Conservation (phyloP, 1,284 basidiomycete genomes). For the Ganoderma boninense region DNA sequence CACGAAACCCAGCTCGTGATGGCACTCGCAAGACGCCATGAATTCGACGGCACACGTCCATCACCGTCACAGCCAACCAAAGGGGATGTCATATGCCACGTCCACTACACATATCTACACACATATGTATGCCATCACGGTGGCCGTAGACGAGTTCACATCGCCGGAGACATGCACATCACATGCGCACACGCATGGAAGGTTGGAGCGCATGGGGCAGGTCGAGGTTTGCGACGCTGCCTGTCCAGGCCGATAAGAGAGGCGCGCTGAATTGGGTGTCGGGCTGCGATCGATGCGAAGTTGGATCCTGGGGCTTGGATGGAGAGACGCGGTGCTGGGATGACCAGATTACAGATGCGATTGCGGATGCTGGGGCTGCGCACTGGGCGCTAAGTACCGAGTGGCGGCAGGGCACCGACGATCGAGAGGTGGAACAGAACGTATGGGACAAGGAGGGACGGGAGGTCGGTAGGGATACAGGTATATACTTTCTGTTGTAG, state of each 20-base stretch:
- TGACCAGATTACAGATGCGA: slow-evolving; percentile 1
- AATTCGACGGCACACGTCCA: neutral
- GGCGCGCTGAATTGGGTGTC: neutral
- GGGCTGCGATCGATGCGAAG: neutral
- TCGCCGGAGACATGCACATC: neutral
- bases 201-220: neutral
- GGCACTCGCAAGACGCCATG: no score
- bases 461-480: slow-evolving; percentile 20
- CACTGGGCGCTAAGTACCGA: neutral
- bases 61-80: no score
- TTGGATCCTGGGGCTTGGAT: no score
- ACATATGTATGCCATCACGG: neutral
- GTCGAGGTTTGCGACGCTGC: neutral
- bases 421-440: neutral
- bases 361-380: neutral
- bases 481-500: slow-evolving; percentile 14
- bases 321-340: neutral
- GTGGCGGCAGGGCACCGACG: neutral
- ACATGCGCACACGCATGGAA: neutral
- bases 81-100: neutral
- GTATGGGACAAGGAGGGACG: slow-evolving; percentile 7
- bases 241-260: neutral
- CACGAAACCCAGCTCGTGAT: no score
- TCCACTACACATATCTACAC: neutral
- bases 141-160: neutral